Base-by-base conservation (phyloP, 2,329 filamentous ascomycete species). In the Dothideomycetidae sp. region DNA sequence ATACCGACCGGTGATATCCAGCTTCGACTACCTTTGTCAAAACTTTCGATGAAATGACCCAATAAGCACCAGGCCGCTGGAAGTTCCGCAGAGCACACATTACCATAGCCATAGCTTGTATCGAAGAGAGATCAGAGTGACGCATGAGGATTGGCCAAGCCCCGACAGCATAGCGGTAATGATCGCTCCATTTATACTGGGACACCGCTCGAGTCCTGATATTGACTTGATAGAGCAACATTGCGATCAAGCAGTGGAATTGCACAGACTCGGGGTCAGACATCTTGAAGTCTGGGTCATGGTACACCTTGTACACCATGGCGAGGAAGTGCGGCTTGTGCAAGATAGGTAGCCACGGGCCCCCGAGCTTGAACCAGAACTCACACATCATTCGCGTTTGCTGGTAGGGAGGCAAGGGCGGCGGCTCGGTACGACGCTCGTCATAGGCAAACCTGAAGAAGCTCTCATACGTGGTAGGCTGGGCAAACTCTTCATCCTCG, bases 191-290 rank as follows among this genome's bases (percentile, higher is more conserved):
- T 35, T 77, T 60, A 1, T 73, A 66, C 46, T 78, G 73, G 36
- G 78, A 66, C 43, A 65, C 63, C n/a, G 31, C 36, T 10, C 16
- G 36, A 48, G 84, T 85, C 13, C 81, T 69, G 3, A 75, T 64
- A n/a, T 78, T 77, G 42, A 76, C 81, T 48, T 92, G 81, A 47
- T 80, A 83, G 51, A 77, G 76, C 48, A 88, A 79, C 34, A 75
- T 76, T 9, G 81, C 78, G 41, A 90, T 76, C 29, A 90, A 70
- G 73, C 86, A 82, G 55, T 88, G 79, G 1, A 85, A 67, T 40
- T 74, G 73, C 29, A 82, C 78, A 1, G 68, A 66, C 51, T 90
- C 76, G 2, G 79, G 68, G 0, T 70, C 56, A 0, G 71, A 69
- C 1, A 80, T 70, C 35, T 68, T 62, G 52, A 78, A 81, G 38